Percentiles rank a stretch among this genome's conserved stretches.
Evolutionary conservation across 768 basidiomycete genomes (phyloP).

Genomic region (Suillus decipiens): DNA sequence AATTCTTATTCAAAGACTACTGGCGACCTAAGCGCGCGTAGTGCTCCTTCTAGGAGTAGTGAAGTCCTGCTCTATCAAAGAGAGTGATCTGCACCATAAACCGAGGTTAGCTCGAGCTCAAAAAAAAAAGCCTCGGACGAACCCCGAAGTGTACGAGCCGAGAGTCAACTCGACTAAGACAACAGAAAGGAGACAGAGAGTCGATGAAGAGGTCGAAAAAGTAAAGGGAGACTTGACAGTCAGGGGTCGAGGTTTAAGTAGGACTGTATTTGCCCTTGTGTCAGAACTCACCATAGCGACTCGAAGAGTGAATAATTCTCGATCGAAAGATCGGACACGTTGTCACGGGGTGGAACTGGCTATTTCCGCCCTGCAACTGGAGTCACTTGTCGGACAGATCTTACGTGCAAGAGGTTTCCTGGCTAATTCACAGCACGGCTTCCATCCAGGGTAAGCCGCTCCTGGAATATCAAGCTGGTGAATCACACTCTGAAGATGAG

Average conservation of each 20-base stretch:
- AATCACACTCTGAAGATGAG: neutral
- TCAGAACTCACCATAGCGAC: slow-evolving; percentile 18
- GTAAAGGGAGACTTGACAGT: neutral
- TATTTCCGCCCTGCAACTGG: neutral
- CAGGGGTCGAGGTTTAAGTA: slow-evolving; percentile 13
- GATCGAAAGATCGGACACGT: slow-evolving; percentile 10
- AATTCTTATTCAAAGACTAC: slow-evolving; percentile 49
- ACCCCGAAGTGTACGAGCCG: slow-evolving; percentile 56
- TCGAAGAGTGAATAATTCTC: slow-evolving; percentile 3
- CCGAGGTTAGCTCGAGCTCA: slow-evolving; percentile 12
- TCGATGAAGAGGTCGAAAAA: slow-evolving; percentile 26
- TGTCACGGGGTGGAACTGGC: slow-evolving; percentile 7
- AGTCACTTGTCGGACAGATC: neutral
- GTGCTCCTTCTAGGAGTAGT: slow-evolving; percentile 65
- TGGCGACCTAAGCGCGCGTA: slow-evolving; percentile 44
- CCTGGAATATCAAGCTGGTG: neutral
- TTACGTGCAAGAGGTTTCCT: neutral
- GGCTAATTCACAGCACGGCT: neutral
- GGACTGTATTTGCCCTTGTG: slow-evolving; percentile 4
- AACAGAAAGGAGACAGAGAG: slow-evolving; percentile 34
- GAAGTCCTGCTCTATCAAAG: slow-evolving; percentile 67
- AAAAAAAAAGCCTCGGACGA: slow-evolving; percentile 20
- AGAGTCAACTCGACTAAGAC: slow-evolving; percentile 68
- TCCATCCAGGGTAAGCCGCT: neutral
- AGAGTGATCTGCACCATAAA: slow-evolving; percentile 54